Evolutionary conservation across 495 filamentous ascomycete genomes (phyloP).

Genomic region (Trichoderma erinaceum): DNA sequence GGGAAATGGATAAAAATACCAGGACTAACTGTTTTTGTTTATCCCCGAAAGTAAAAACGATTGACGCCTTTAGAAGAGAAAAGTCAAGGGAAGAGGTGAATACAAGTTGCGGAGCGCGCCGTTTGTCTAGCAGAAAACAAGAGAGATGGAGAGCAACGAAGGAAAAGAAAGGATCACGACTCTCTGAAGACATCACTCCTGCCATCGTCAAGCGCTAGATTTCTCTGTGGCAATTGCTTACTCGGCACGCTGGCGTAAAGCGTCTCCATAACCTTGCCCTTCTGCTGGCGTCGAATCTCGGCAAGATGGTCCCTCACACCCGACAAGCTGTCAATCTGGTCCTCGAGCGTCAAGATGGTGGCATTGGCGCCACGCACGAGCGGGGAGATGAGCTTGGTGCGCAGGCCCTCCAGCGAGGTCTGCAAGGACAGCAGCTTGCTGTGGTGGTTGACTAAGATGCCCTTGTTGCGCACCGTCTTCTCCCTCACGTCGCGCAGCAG

Average conservation of each 20-base stretch:
- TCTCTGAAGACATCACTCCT: background rate
- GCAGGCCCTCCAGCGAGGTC: constrained; percentile 68
- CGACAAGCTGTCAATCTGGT: constrained; percentile 76
- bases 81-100: background rate
- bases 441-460: constrained; percentile 75
- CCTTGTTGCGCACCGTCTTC: constrained; percentile 80
- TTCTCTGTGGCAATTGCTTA: background rate
- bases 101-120: background rate
- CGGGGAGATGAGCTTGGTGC: constrained; percentile 73
- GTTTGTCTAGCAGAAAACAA: background rate
- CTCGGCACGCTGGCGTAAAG: constrained; percentile 52
- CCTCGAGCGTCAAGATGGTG: constrained; percentile 65
- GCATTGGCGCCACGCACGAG: constrained; percentile 64
- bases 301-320: constrained; percentile 70
- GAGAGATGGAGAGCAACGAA: background rate
- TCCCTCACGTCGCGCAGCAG: constrained; percentile 69
- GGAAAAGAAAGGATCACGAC: background rate
- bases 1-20: background rate
- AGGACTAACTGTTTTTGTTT: background rate
- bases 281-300: constrained; percentile 67
- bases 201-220: constrained; percentile 5
- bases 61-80: background rate
- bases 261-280: constrained; percentile 74
- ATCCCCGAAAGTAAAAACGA: background rate
- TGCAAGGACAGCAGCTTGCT: constrained; percentile 71